A percentile compares a stretch with the other conserved stretches of the same genome.
Evolutionary conservation across 345 rosid genomes (phyloP).

Genomic region (Rubroshorea leprosula): DNA sequence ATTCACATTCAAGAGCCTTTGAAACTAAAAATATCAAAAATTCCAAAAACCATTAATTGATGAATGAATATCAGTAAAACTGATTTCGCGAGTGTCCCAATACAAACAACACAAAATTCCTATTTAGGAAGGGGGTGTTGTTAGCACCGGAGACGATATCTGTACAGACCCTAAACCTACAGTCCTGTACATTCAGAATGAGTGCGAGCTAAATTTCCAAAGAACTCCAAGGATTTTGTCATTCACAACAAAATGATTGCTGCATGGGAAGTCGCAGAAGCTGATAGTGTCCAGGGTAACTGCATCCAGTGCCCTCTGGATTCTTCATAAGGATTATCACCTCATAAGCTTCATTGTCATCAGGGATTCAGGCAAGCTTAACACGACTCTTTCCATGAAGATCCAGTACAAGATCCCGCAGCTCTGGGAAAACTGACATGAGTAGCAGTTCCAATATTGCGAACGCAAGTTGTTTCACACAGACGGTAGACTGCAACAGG

Average conservation of each 20-base stretch:
- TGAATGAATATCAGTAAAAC: too few relatives aligned
- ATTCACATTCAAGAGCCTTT: too few relatives aligned
- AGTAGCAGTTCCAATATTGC: slow-evolving; percentile 64
- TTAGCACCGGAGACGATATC: not conserved
- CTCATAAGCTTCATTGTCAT: not conserved
- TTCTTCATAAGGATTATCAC: not conserved
- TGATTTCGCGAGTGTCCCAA: too few relatives aligned
- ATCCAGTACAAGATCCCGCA: slow-evolving; percentile 58
- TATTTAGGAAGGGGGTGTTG: not conserved
- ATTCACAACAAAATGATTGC: not conserved
- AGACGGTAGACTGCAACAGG: slow-evolving; percentile 68
- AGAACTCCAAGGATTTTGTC: not conserved
- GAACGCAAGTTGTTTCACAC: slow-evolving; percentile 86
- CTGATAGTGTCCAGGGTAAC: not conserved
- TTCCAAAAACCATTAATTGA: too few relatives aligned
- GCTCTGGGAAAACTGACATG: slow-evolving; percentile 83
- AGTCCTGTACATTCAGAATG: slow-evolving; percentile 28
- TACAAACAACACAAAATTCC: too few relatives aligned
- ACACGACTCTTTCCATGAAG: slow-evolving; percentile 42
- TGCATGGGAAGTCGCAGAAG: not conserved
- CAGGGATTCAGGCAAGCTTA: slow-evolving; percentile 3
- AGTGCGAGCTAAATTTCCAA: not conserved
- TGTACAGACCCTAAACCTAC: slow-evolving; percentile 22
- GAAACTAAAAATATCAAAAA: too few relatives aligned
- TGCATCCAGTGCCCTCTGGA: not conserved